Base-by-base conservation (phyloP, 805 yeast genomes). In the Yarrowia yakushimensis region DNA sequence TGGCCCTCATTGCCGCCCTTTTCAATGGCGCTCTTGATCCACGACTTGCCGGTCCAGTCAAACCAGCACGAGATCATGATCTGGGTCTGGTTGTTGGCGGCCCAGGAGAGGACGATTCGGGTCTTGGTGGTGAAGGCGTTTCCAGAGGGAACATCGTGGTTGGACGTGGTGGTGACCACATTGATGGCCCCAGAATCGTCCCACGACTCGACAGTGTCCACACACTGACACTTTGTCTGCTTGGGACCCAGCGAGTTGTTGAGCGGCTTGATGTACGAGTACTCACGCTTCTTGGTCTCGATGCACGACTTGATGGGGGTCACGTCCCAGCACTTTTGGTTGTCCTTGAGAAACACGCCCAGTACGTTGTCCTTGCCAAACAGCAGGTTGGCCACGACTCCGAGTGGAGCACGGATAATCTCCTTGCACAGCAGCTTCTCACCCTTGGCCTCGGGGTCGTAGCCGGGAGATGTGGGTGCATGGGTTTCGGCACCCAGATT, bases 121-220 rank as follows among this genome's bases (percentile, higher is more conserved):
- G 97, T 89, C 65, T 84, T 80, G 1, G 91, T 91, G 31, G 81
- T 78, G 72, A 94, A 94, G 0, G 88, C 81, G 43, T 81, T 81
- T 4, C 99, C 99, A 69, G 92, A 87, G 0, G 99, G 99, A 15
- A 94, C 98, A 70, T 90, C 94, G 0, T 99, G 99, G 0, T 99
- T 92, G 41, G 76, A 77, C 0, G 93, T 84, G 1, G 82, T 77
- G 42, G 85, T 83, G 2, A 84, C 74, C 1, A 90, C 84, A 64
- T 84, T 80, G 33, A 90, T 81, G 66, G 80, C 80, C 17, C 78
- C 77, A 5, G 81, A 76, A 59, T 78, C 77, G 68, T 88, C 87
- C 68, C 80, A 74, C 48, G 79, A 74, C 45, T 84, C 82, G 20
- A 88, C 78, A 0, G 79, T 76, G 67, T 91, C 97, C 31, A 84